Conservation (phyloP, 1,284 basidiomycete genomes). For the Tilletia horrida region DNA sequence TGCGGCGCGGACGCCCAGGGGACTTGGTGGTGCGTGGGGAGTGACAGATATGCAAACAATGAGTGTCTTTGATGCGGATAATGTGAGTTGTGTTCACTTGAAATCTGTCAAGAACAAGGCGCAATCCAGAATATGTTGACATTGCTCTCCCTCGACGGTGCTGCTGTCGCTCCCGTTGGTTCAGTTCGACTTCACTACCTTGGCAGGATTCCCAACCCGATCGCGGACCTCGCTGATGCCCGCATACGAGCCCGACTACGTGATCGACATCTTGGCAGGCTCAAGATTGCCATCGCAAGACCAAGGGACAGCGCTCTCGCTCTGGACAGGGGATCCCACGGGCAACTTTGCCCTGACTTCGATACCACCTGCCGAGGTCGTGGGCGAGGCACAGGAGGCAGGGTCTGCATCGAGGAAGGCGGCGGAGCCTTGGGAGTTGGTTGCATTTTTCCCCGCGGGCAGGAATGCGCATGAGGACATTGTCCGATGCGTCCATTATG, state of each 20-base stretch:
- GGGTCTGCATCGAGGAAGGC: constrained; percentile 31
- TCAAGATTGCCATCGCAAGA: background rate
- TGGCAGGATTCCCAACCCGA: constrained; percentile 23
- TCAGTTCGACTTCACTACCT: constrained; percentile 34
- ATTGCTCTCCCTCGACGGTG: too few relatives aligned
- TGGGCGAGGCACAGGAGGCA: background rate
- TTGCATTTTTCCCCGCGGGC: constrained; percentile 5
- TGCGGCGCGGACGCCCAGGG: constrained; percentile 29
- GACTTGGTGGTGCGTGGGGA: constrained; percentile 44
- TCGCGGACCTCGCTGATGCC: constrained; percentile 37
- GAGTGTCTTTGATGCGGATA: constrained; percentile 46
- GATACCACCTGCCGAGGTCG: background rate
- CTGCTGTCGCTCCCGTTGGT: too few relatives aligned
- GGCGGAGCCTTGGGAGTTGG: constrained; percentile 28
- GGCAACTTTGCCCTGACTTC: constrained; percentile 24
- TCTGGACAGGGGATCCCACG: constrained; percentile 7
- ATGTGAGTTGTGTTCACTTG: constrained; percentile 15
- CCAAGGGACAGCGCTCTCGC: background rate
- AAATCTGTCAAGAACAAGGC: background rate
- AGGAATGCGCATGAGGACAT: constrained; percentile 41
- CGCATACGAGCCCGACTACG: constrained; percentile 48
- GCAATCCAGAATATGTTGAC: background rate
- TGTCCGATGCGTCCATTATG: constrained; percentile 37
- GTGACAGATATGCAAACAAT: constrained; percentile 54
- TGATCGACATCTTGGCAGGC: constrained; percentile 38